Conservation (phyloP, 352 stramenopile species). For the Phytophthora quininea region DNA sequence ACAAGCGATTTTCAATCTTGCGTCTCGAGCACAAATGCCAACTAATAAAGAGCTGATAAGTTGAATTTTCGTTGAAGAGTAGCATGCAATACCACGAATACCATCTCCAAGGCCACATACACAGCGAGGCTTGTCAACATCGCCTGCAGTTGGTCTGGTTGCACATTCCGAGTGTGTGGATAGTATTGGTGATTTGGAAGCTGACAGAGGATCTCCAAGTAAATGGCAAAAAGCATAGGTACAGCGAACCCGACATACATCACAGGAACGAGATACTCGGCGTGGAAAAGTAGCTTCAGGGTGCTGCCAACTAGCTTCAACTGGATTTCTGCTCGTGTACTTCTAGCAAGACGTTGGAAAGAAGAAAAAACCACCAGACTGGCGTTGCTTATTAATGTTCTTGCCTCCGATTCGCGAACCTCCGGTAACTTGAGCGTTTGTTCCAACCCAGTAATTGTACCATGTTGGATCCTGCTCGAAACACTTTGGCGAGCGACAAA, state of each 20-base stretch:
- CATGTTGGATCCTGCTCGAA: constrained; percentile 5
- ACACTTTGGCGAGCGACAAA: constrained; percentile 7
- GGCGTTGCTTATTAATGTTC: too few relatives aligned
- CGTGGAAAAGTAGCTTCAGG: constrained; percentile 32
- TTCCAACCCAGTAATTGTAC: too few relatives aligned
- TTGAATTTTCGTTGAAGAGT: constrained; percentile 20
- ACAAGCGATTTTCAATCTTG: constrained; percentile 23
- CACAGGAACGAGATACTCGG: constrained; percentile 28
- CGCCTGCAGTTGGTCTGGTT: constrained; percentile 7
- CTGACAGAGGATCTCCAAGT: constrained; percentile 22
- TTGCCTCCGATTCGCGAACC: too few relatives aligned
- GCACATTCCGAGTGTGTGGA: constrained; percentile 21
- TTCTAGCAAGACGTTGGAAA: too few relatives aligned
- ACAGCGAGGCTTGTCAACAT: constrained; percentile 16
- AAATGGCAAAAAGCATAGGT: constrained; percentile 27
- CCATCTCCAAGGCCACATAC: constrained; percentile 15
- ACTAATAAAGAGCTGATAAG: constrained; percentile 24
- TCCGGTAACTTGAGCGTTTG: too few relatives aligned
- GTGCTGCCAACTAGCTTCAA: constrained; percentile 13
- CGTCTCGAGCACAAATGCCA: constrained; percentile 37
- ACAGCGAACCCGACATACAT: constrained; percentile 37
- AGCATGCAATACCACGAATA: constrained; percentile 26
- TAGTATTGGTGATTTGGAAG: constrained; percentile 24
- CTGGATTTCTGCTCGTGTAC: background rate
- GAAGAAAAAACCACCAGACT: too few relatives aligned